phyloP scores from a whole-genome alignment of 2,329 filamentous ascomycete species.

The Tympanopsis confertula region DNA sequence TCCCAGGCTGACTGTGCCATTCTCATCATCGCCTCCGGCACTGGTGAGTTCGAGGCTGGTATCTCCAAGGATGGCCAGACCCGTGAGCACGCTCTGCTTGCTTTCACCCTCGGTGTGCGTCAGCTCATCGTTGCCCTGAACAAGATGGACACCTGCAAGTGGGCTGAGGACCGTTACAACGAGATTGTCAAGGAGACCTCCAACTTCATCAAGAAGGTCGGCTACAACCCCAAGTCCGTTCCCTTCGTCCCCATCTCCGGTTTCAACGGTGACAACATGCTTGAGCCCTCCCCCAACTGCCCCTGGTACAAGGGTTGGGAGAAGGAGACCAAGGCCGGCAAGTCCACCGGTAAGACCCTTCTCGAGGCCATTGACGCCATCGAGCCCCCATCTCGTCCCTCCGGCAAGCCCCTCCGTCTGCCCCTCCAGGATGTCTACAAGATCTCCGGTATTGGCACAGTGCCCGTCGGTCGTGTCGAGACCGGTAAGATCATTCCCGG shows the following conservation, averaged over 20 bases:
- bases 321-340: conserved; percentile 88
- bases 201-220: conserved; percentile 99
- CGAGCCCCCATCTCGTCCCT: conserved; percentile 81
- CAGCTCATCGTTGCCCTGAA: conserved; percentile 99
- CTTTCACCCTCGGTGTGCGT: conserved; percentile 99
- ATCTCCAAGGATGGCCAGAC: conserved; percentile 99
- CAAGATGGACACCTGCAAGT: conserved; percentile 99
- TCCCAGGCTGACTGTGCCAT: conserved; percentile 99
- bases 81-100: conserved; percentile 99
- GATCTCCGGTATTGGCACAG: conserved; percentile 99
- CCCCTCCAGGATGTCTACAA: conserved; percentile 99
- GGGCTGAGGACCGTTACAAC: conserved; percentile 89
- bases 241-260: conserved; percentile 99
- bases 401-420: conserved; percentile 99
- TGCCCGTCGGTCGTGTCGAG: conserved; percentile 99
- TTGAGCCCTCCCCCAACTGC: conserved; percentile 77
- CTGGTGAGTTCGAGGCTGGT: conserved; percentile 99
- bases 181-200: conserved; percentile 99
- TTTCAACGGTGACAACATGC: conserved; percentile 99
- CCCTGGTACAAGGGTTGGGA: conserved; percentile 99
- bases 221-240: conserved; percentile 98
- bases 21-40: conserved; percentile 99
- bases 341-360: conserved; percentile 88
- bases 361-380: conserved; percentile 98
- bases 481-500: conserved; percentile 87